phyloP scores from a whole-genome alignment of 306 rosid genomes.

The Cyclanthera cordifolia region DNA sequence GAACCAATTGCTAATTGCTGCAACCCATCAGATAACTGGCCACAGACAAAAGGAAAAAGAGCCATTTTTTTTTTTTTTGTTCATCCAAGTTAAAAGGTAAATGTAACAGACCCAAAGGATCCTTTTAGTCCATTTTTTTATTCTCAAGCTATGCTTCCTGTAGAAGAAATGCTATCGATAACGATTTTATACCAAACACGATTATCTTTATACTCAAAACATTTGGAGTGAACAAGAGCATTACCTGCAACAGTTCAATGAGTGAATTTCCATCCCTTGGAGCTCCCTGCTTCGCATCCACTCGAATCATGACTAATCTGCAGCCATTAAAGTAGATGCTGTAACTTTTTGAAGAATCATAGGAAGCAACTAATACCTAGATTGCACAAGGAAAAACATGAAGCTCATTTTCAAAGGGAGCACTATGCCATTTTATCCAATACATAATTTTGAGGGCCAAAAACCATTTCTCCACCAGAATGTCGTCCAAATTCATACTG shows the following conservation, averaged over 20 bases:
- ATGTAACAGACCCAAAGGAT: not conserved
- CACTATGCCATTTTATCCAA: not conserved
- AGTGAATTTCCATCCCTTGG: slow-evolving; percentile 84
- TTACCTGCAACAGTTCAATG: slow-evolving; percentile 84
- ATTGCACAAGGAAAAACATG: not conserved
- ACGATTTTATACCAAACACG: not conserved
- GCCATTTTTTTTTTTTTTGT: not conserved
- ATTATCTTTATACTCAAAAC: not conserved
- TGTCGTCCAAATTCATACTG: too few species aligned
- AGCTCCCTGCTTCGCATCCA: slow-evolving; percentile 93
- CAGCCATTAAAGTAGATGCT: slow-evolving; percentile 21
- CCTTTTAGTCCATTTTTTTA: not conserved
- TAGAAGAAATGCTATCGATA: not conserved
- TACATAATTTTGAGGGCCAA: too few species aligned
- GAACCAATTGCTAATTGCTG: not conserved
- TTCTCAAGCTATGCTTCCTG: not conserved
- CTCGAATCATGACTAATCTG: slow-evolving; percentile 88
- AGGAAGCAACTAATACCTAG: slow-evolving; percentile 9
- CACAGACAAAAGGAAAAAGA: not conserved
- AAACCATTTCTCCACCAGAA: too few species aligned
- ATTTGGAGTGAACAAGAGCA: not conserved
- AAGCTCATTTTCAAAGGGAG: not conserved
- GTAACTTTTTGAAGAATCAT: not conserved
- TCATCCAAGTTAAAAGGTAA: not conserved
- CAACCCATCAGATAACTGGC: not conserved